phyloP scores from a whole-genome alignment of 83 land plant species.

The Isoetes engelmannii region DNA sequence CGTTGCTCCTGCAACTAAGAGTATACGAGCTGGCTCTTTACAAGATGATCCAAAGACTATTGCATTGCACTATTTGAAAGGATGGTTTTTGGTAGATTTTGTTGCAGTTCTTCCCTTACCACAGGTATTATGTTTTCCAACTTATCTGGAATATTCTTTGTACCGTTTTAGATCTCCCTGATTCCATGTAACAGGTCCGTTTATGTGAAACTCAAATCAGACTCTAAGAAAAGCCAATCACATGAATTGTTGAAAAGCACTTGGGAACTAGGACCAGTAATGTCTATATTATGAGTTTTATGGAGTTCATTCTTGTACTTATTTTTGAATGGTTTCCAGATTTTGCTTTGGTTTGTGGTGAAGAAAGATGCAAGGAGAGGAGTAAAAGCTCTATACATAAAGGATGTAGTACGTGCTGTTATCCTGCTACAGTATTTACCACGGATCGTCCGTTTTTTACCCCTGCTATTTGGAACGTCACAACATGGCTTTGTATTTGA shows the following conservation, averaged over 20 bases:
- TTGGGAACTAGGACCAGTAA: no score
- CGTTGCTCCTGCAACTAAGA: neutral
- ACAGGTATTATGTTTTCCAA: neutral
- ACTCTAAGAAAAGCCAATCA: no score
- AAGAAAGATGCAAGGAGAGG: neutral
- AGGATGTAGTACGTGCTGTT: neutral
- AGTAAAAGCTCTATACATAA: neutral
- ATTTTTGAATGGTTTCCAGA: neutral
- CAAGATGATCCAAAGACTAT: conserved; percentile 4
- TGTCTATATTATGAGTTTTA: neutral
- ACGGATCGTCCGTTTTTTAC: conserved; percentile 7
- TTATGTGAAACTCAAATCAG: no score
- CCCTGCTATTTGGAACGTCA: conserved; percentile 9
- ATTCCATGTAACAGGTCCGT: no score
- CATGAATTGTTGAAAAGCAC: no score
- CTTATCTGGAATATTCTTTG: no score
- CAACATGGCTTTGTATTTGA: conserved; percentile 6
- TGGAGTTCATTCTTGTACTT: neutral
- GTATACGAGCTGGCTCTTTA: neutral
- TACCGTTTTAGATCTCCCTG: no score
- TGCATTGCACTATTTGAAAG: conserved; percentile 9
- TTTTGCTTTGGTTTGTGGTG: conserved; percentile 3
- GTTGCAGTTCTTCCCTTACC: conserved; percentile 9
- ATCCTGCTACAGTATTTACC: conserved; percentile 7
- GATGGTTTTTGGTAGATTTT: conserved; percentile 3